Conservation (phyloP, 2,329 filamentous ascomycete species). For the Chaetomiaceae sp. region DNA sequence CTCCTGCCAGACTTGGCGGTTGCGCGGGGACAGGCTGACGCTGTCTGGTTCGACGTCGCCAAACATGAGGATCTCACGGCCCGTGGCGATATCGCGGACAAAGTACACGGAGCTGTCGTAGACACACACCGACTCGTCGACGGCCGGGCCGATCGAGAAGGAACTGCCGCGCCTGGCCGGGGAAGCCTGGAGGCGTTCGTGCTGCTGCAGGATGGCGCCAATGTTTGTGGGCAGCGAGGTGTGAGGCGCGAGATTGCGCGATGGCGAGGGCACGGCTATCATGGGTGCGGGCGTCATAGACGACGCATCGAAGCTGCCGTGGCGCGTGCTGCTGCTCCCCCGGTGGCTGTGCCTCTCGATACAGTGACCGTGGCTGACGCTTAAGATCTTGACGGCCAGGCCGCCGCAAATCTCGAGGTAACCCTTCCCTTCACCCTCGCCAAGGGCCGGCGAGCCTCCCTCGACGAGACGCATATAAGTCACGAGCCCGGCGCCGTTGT, state of each 20-base stretch:
- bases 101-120: slow-evolving; percentile 93
- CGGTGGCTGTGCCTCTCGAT: slow-evolving; percentile 68
- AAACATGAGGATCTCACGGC: slow-evolving; percentile 82
- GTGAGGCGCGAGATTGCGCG: slow-evolving; percentile 25
- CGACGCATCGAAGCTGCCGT: slow-evolving; percentile 45
- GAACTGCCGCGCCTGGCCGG: slow-evolving; percentile 15
- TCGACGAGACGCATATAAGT: slow-evolving; percentile 86
- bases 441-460: slow-evolving; percentile 79
- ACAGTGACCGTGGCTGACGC: slow-evolving; percentile 85
- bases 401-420: slow-evolving; percentile 88
- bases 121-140: slow-evolving; percentile 55
- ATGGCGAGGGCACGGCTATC: slow-evolving; percentile 23
- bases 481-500: slow-evolving; percentile 86
- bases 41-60: slow-evolving; percentile 93
- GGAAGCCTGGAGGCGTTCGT: slow-evolving; percentile 20
- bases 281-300: slow-evolving; percentile 20
- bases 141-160: slow-evolving; percentile 8
- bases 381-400: slow-evolving; percentile 80
- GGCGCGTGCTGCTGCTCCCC: slow-evolving; percentile 51
- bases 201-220: slow-evolving; percentile 22
- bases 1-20: slow-evolving; percentile 77
- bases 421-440: slow-evolving; percentile 71
- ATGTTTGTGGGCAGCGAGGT: slow-evolving; percentile 22
- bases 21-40: slow-evolving; percentile 75
- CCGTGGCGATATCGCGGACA: slow-evolving; percentile 67